Evolutionary conservation across 768 basidiomycete genomes (phyloP).

Genomic region (Sistotremastrum suecicum): DNA sequence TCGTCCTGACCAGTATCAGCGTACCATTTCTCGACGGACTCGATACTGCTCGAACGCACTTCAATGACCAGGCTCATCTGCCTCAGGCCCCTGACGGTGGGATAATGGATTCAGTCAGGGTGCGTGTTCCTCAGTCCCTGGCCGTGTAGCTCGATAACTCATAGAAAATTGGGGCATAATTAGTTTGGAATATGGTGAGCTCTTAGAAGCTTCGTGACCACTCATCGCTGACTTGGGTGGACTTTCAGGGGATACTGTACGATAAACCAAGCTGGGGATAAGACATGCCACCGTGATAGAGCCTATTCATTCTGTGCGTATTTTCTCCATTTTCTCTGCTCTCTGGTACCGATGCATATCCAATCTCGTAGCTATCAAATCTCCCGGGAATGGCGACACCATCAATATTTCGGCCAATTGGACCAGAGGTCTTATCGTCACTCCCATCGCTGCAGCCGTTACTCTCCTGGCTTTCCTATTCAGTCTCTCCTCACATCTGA

Average conservation of each 20-base stretch:
- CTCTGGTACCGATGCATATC: neutral
- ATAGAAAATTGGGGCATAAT: conserved; percentile 2
- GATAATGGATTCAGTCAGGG: conserved; percentile 33
- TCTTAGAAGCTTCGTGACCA: neutral
- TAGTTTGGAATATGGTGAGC: conserved; percentile 63
- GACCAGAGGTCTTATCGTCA: conserved; percentile 63
- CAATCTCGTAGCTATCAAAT: conserved; percentile 23
- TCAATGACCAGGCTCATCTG: conserved; percentile 19
- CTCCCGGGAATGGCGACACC: conserved; percentile 21
- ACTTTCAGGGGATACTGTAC: conserved; percentile 47
- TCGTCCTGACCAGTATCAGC: conserved; percentile 56
- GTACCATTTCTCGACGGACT: conserved; percentile 53
- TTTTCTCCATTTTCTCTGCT: neutral
- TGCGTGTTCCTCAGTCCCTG: conserved; percentile 21
- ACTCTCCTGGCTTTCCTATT: conserved; percentile 51
- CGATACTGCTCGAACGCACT: conserved; percentile 50
- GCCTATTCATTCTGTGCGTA: conserved; percentile 5
- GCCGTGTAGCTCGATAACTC: neutral
- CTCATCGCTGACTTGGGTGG: neutral
- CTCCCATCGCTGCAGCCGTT: conserved; percentile 50
- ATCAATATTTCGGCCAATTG: conserved; percentile 39
- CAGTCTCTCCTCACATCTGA: conserved; percentile 44
- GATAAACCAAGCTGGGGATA: conserved; percentile 25
- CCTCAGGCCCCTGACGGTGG: conserved; percentile 8
- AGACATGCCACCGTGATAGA: conserved; percentile 38